phyloP scores from a whole-genome alignment of 495 filamentous ascomycete genomes.

The Pseudomonodictys pantanalensis region DNA sequence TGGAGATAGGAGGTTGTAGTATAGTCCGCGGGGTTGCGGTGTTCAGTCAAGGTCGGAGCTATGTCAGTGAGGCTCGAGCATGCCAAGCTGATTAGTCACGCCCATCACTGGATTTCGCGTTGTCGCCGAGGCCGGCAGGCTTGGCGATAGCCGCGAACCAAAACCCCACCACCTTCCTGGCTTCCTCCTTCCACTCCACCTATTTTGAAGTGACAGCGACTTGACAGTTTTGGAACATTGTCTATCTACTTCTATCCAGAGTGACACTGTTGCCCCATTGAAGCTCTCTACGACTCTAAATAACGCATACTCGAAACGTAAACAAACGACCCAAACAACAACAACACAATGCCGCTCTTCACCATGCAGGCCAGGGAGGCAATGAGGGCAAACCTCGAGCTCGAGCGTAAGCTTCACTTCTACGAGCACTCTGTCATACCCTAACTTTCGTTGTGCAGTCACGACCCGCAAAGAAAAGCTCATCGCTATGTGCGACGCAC shows the following conservation, averaged over 20 bases:
- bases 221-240: not conserved
- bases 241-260: not conserved
- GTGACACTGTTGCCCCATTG: not conserved
- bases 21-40: not conserved
- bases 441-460: constrained; percentile 52
- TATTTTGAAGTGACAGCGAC: constrained; percentile 7
- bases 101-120: constrained; percentile 2
- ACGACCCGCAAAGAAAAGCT: constrained; percentile 89
- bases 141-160: not conserved
- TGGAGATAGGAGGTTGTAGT: not conserved
- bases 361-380: constrained; percentile 49
- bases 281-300: not conserved
- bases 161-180: not conserved
- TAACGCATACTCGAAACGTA: not conserved
- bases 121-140: not conserved
- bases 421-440: not conserved
- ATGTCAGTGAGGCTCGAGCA: not conserved
- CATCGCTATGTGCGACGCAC: constrained; percentile 82
- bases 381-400: constrained; percentile 85
- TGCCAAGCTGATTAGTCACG: not conserved
- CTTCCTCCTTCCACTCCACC: not conserved
- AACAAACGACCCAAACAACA: constrained; percentile 61
- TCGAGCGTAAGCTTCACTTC: constrained; percentile 65
- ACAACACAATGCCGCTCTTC: constrained; percentile 81
- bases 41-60: not conserved